Percentiles rank a stretch among this genome's conserved stretches.
phyloP scores from a whole-genome alignment of 2,329 filamentous ascomycete genomes.

The Neurospora sp. region DNA sequence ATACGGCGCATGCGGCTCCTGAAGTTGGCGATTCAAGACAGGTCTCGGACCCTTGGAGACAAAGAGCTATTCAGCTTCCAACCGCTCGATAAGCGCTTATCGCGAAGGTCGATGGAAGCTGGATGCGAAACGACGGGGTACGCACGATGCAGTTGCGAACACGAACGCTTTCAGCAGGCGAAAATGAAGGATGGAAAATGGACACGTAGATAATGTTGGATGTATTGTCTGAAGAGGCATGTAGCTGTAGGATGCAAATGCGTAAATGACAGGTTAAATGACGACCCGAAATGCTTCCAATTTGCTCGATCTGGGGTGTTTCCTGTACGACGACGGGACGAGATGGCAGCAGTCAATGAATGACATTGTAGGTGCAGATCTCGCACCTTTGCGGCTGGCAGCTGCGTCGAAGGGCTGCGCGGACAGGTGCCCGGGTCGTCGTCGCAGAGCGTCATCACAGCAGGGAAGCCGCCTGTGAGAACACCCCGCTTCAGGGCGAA shows the following conservation, averaged over 20 bases:
- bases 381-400: not conserved
- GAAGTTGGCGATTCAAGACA: not conserved
- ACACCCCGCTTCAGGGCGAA: not conserved
- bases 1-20: not conserved
- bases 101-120: not conserved
- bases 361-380: not conserved
- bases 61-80: not conserved
- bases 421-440: not conserved
- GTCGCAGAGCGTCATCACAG: not conserved
- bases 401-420: not conserved
- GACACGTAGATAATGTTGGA: not conserved
- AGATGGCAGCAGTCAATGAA: not conserved
- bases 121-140: too few relatives aligned
- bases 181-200: not conserved
- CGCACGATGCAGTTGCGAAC: not conserved
- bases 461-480: not conserved
- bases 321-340: not conserved
- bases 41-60: not conserved
- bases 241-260: not conserved
- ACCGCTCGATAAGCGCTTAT: not conserved
- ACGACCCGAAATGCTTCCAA: not conserved
- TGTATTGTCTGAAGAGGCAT: not conserved
- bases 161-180: not conserved
- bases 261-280: not conserved
- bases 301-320: not conserved